Evolutionary conservation across 345 rosid genomes (phyloP).

Genomic region (Psidium guajava): DNA sequence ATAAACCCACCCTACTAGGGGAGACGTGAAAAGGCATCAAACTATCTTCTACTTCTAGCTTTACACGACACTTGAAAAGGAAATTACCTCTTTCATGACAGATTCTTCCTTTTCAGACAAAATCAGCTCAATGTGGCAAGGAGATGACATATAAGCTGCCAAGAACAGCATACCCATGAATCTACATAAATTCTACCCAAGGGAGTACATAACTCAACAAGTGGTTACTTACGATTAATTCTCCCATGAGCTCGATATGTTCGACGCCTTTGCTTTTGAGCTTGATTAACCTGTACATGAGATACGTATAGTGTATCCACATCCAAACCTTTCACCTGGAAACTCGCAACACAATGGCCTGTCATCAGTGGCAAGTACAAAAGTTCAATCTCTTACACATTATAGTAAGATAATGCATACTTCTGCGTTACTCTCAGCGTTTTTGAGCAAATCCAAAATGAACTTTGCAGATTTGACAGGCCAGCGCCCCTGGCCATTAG

Average conservation of each 20-base stretch:
- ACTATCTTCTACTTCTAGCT: background rate
- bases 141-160: conserved; percentile 72
- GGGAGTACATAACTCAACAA: background rate
- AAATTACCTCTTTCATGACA: conserved; percentile 51
- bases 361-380: background rate
- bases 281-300: conserved; percentile 74
- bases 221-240: conserved; percentile 46
- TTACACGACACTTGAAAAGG: background rate
- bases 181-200: background rate
- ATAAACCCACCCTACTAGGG: background rate
- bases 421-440: conserved; percentile 76
- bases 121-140: conserved; percentile 59
- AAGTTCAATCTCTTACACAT: background rate
- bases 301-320: conserved; percentile 54
- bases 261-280: conserved; percentile 65
- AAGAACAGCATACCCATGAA: background rate
- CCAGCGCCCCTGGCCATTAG: conserved; percentile 86
- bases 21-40: background rate
- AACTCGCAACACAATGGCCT: background rate
- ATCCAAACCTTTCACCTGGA: conserved; percentile 69
- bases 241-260: conserved; percentile 78
- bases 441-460: conserved; percentile 35
- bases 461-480: conserved; percentile 38
- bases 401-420: conserved; percentile 10
- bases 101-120: conserved; percentile 66